These are phyloP conservation scores for Sporothrix variecibatus DNA, from an alignment of 2,329 filamentous ascomycete genomes.

Conservation along the genomic window DNA sequence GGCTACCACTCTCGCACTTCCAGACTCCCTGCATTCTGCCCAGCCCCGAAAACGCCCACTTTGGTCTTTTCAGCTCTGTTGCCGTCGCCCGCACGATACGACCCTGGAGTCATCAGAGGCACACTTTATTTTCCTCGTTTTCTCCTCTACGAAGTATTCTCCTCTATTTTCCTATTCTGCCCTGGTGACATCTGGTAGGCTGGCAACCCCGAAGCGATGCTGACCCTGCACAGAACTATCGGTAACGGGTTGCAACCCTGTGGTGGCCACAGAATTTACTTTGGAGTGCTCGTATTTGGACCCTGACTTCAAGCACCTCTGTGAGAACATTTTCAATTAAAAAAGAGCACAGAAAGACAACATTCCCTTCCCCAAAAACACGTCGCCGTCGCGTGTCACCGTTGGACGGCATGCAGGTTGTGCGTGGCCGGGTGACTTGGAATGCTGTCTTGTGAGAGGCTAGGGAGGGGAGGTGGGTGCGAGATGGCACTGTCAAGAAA, in stretches of 20 bases:
- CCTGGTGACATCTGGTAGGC: background rate
- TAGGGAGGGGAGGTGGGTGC: background rate
- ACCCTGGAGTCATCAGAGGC: background rate
- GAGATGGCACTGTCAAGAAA: background rate
- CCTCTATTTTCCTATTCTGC: too few relatives aligned
- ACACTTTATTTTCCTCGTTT: too few relatives aligned
- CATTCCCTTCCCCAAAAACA: background rate
- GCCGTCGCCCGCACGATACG: background rate
- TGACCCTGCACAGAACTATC: background rate
- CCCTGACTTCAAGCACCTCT: background rate
- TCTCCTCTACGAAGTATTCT: too few relatives aligned
- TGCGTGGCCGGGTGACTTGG: background rate
- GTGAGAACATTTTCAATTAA: background rate
- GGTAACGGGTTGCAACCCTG: slow-evolving; percentile 11
- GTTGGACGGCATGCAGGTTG: background rate
- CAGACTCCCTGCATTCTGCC: background rate
- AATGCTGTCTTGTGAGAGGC: background rate
- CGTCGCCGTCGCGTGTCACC: slow-evolving; percentile 1
- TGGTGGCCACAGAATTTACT: too few relatives aligned
- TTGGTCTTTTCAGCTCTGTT: background rate
- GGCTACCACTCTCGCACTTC: background rate
- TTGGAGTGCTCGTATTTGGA: background rate
- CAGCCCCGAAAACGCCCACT: background rate
- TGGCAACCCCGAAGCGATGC: background rate
- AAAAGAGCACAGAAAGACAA: background rate